phyloP scores from a whole-genome alignment of 345 rosid genomes.

The Draba incana region DNA sequence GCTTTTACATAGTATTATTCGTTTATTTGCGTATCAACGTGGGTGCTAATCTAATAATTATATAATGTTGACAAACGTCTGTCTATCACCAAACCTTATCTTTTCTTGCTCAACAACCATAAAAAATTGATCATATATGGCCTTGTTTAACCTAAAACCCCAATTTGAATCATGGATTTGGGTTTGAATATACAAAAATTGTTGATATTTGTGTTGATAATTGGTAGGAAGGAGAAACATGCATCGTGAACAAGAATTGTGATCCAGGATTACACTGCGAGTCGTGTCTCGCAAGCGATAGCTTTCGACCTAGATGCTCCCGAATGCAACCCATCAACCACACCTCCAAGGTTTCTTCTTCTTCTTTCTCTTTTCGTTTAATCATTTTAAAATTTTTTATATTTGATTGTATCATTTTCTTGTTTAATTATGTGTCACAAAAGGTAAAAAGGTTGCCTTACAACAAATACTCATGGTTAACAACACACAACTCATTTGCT shows the following conservation, averaged over 20 bases:
- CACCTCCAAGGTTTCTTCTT: conserved; percentile 49
- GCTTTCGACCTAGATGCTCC: conserved; percentile 73
- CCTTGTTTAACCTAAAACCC: neutral
- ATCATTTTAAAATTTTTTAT: neutral
- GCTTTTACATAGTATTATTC: no score
- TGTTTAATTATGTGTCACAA: neutral
- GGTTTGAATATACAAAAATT: neutral
- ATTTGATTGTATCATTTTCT: neutral
- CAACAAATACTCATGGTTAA: conserved; percentile 66
- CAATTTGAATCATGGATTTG: neutral
- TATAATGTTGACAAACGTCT: no score
- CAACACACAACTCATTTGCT: conserved; percentile 50
- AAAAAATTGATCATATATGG: no score
- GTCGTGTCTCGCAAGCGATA: conserved; percentile 63
- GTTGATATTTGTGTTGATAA: conserved; percentile 16
- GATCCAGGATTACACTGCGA: conserved; percentile 73
- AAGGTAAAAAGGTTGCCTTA: conserved; percentile 69
- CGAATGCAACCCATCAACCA: conserved; percentile 66
- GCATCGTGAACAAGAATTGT: conserved; percentile 55
- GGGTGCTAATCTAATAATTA: no score
- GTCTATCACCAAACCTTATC: no score
- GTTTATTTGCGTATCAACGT: no score
- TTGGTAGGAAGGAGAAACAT: conserved; percentile 76
- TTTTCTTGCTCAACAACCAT: no score
- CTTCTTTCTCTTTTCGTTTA: neutral